Evolutionary conservation across 2,329 filamentous ascomycete genomes (phyloP).

Genomic region (Talaromyces sp.): DNA sequence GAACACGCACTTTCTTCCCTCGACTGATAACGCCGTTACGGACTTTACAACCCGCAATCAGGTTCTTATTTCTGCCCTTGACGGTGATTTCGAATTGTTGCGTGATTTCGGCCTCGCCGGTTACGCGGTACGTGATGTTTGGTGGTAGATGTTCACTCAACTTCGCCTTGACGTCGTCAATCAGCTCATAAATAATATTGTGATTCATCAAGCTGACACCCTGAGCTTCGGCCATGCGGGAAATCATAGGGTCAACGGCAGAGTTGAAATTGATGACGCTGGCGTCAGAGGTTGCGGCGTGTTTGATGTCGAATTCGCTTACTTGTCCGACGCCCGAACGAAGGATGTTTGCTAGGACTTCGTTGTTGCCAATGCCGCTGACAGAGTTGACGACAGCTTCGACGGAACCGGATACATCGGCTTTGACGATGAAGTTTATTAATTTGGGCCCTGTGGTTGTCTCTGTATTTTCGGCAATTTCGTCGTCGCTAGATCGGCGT

Average conservation of each 20-base stretch:
- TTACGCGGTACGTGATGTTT: slow-evolving; percentile 62
- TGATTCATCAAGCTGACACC: slow-evolving; percentile 77
- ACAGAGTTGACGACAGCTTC: slow-evolving; percentile 82
- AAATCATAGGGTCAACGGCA: slow-evolving; percentile 61
- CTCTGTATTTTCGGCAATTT: slow-evolving; percentile 37
- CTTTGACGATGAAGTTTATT: slow-evolving; percentile 83
- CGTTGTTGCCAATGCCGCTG: slow-evolving; percentile 72
- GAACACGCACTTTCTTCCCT: slow-evolving; percentile 62
- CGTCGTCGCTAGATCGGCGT: slow-evolving; percentile 28
- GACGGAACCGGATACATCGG: slow-evolving; percentile 87
- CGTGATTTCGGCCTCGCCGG: slow-evolving; percentile 81
- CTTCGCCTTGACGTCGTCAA: slow-evolving; percentile 48
- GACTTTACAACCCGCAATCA: slow-evolving; percentile 82
- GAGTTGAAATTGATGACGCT: slow-evolving; percentile 85
- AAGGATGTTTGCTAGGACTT: slow-evolving; percentile 72
- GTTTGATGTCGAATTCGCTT: slow-evolving; percentile 81
- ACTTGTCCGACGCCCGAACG: slow-evolving; percentile 72
- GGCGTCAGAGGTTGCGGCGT: slow-evolving; percentile 70
- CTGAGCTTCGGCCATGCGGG: slow-evolving; percentile 61
- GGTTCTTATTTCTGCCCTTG: slow-evolving; percentile 63
- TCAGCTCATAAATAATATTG: slow-evolving; percentile 57
- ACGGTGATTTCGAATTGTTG: slow-evolving; percentile 80
- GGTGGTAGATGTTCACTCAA: slow-evolving; percentile 67
- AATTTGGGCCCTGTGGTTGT: slow-evolving; percentile 45
- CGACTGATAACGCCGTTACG: slow-evolving; percentile 69